These are phyloP conservation scores for Xylogone sp. DNA, from an alignment of 2,329 filamentous ascomycete species.

Conservation along the genomic window DNA sequence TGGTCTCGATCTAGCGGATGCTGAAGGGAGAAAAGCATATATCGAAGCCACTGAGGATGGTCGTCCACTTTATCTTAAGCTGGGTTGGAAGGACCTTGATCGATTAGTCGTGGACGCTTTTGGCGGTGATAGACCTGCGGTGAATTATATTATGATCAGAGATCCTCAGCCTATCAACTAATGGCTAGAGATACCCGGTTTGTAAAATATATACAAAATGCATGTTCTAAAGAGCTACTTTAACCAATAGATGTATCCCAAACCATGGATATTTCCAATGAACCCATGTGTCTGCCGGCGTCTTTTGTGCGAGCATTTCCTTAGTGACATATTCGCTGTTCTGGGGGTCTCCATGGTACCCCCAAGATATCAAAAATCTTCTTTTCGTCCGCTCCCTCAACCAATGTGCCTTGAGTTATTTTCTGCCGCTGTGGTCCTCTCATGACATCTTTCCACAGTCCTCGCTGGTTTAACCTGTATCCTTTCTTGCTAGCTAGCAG, in stretches of 20 bases:
- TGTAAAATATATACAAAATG: not conserved
- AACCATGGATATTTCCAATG: too few species aligned
- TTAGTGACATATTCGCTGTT: constrained; percentile 67
- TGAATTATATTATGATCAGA: constrained; percentile 24
- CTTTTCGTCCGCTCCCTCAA: constrained; percentile 74
- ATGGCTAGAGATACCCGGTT: not conserved
- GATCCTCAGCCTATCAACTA: constrained; percentile 12
- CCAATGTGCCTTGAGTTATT: constrained; percentile 61
- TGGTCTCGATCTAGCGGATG: constrained; percentile 33
- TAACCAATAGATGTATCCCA: too few species aligned
- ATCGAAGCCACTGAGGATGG: constrained; percentile 35
- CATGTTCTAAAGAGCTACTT: not conserved
- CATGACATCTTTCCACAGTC: constrained; percentile 70
- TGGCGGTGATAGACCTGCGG: constrained; percentile 16
- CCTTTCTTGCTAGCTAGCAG: constrained; percentile 75
- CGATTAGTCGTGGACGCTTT: constrained; percentile 24
- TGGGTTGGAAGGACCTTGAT: constrained; percentile 34
- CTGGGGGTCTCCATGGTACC: constrained; percentile 78
- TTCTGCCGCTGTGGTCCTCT: constrained; percentile 54
- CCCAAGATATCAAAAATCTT: constrained; percentile 77
- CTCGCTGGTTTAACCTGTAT: constrained; percentile 82
- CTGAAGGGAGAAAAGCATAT: constrained; percentile 28
- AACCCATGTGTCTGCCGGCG: not conserved
- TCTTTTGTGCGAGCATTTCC: not conserved
- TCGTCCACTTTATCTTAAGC: constrained; percentile 32